Evolutionary conservation across 257 asterid species (phyloP), one percentile per base, ranked within the genome.

Genomic region (Przewalskia tangutica): DNA sequence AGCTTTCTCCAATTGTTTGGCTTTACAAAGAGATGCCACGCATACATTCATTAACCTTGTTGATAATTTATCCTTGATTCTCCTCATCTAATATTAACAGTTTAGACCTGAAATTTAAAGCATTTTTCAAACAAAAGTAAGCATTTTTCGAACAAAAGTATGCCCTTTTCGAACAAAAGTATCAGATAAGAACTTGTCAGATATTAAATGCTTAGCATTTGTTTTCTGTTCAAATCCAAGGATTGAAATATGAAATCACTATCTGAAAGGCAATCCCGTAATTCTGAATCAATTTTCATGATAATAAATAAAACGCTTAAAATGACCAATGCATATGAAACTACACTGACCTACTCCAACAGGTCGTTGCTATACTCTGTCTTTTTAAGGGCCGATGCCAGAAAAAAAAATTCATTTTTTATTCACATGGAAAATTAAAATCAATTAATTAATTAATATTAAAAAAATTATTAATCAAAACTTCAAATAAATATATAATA

Each of bases 1-100:
- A 46, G 59, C 79, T 71, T 71, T 71, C 59, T 71, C 79, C 55
- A 71, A 71, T 71, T 46, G 59, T 71, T 20, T 71, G 59, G 59
- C 59, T 46, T 71, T 71, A 71, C 42, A 20, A 11, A 71, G 79
- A 71, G 79, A 46, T 46, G 79, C 79, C 4, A 71, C 59, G 4
- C 42, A 71, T 6, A 71, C 13, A 20, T 71, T 71, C 79, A 71
- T 71, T 46, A 71, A 44, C 79, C 59, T 71, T 46, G 79, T 20
- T 46, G 79, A 71, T 71, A 71, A 71, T 71, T 46, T 71, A 20
- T 71, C 40, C n/a, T 71, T 71, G 59, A 46, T 71, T 12, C 79
- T 71, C 79, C 11, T 18, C 79, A 71, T 71, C 58, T 71, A 71
- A 55, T 71, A 3, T 18, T 44, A 71, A 71, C 79, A 46, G 42